Evolutionary conservation across 73 alveolate species (phyloP), one percentile per base, ranked within the genome.

Genomic region (Tetrahymena elliotti): DNA sequence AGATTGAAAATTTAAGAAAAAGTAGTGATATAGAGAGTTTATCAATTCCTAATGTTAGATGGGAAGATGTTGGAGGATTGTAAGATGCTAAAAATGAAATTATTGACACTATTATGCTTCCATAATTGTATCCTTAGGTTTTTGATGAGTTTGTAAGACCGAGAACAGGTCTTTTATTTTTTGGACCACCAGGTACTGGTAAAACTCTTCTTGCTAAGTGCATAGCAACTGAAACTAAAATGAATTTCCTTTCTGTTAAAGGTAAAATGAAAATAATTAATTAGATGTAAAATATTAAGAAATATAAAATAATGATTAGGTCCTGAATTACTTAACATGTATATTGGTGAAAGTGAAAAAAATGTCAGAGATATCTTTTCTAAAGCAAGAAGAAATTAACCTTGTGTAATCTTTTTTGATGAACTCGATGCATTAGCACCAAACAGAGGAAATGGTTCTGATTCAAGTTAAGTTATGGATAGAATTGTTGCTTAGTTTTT

Each of bases 151-250:
- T 97, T 36, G 95, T 97, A 1, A 94, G 96, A 27, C 96, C 99
- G 38, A 93, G 99, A 94, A 97, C 98, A 54, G 99, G 99, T 37
- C 97, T 98, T 3, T 96, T 98, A 39, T 98, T 98, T 38, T 98
- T 95, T 96, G 99, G 99, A 5, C 99, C 99, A 1, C 99, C 99
- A 16, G 99, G 99, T 18, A 98, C 99, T 35, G 99, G 99, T 33
- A 97, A 98, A 92, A 98, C 99, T 16, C 95, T 98, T 16, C 96
- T 98, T 35, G 99, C 99, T 12, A 98, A 98, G 93, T 98, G 99
- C 35, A 97, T 98, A 22, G 99, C 99, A 20, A 97, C 99, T 35
- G 99, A 98, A 88, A 97, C 97, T 93, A 93, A 96, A 83, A 93
- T 98, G 98, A 98, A 98, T 97, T 98, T 98, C 96, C 96, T 98